Evolutionary conservation across 352 stramenopile genomes (phyloP), one percentile per base, ranked within the genome.

Genomic region (Thraustochytrium sp.): DNA sequence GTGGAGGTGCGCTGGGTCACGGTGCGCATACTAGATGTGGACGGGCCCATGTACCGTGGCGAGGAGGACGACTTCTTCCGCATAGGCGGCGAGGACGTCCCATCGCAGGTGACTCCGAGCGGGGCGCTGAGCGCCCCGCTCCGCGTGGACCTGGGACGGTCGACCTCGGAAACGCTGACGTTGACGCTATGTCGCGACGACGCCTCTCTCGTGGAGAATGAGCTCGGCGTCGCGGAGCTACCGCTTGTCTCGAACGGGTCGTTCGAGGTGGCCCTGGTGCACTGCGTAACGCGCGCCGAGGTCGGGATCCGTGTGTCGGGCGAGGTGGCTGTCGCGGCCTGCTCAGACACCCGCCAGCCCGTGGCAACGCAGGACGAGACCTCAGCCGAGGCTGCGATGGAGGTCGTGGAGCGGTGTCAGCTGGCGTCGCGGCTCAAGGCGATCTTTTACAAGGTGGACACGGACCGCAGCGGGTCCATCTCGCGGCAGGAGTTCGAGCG

Each of bases 401-500:
- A 13, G 11, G 61, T 38, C 9, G 65, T 77, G 3, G 40, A 77
- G 42, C 34, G n/a, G 18, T 80, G 68, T 26, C 18, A 46, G 16
- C n/a, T 37, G 13, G 53, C 68, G 23, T 40, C n/a, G 13, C 68
- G 68, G 5, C 68, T 80, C 48, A 61, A 72, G 68, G 21, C 18
- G 23, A 44, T 64, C 51, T 80, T 80, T 63, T 64, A 61, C 31
- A 9, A 13, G n/a, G 46, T 64, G 0, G 68, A 80, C 53, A 46
- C 2, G 11, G 68, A 80, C 42, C 5, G 29, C 8, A 63, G 44
- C 46, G 68, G 44, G 2, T 44, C 48, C 13, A 44, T 80, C 11
- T 46, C 31, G 4, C 68, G 34, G n/a, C 5, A 16, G 16, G 68
- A 80, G 49, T 80, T 80, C 26, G 36, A 46, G 18, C 9, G 23